phyloP scores from a whole-genome alignment of 1,139 yeast species.

The Debaryomycetaceae sp. region DNA sequence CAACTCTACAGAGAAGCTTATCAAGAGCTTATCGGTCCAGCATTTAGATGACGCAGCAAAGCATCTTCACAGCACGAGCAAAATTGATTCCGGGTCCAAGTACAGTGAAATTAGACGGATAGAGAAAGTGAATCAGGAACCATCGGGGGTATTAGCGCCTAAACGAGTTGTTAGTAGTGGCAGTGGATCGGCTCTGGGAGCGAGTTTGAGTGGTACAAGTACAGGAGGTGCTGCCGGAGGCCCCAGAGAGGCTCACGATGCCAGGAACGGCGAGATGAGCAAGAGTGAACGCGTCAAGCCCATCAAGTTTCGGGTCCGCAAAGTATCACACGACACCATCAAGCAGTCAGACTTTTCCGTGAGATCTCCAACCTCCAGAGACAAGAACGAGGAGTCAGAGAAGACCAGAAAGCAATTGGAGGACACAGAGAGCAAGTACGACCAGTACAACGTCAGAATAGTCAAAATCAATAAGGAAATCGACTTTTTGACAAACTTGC shows the following conservation, averaged over 20 bases:
- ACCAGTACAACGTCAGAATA: slow-evolving; percentile 30
- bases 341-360: slow-evolving; percentile 5
- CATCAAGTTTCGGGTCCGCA: slow-evolving; percentile 41
- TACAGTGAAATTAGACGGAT: not conserved
- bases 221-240: not conserved
- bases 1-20: slow-evolving; percentile 30
- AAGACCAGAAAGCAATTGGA: slow-evolving; percentile 12
- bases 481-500: slow-evolving; percentile 33
- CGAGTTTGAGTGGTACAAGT: not conserved
- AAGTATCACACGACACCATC: slow-evolving; percentile 36
- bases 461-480: slow-evolving; percentile 42
- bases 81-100: not conserved
- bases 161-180: not conserved
- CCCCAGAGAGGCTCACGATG: not conserved
- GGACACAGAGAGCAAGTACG: slow-evolving; percentile 35
- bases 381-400: slow-evolving; percentile 4
- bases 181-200: not conserved
- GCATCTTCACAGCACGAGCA: not conserved
- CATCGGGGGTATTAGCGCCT: not conserved
- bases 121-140: not conserved
- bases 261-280: slow-evolving; percentile 3
- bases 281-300: slow-evolving; percentile 14
- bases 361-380: not conserved
- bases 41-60: not conserved
- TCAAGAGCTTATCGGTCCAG: slow-evolving; percentile 22